Evolutionary conservation across 495 filamentous ascomycete genomes (phyloP), one percentile per base, ranked within the genome.

Genomic region (Penicillium coprophilum): DNA sequence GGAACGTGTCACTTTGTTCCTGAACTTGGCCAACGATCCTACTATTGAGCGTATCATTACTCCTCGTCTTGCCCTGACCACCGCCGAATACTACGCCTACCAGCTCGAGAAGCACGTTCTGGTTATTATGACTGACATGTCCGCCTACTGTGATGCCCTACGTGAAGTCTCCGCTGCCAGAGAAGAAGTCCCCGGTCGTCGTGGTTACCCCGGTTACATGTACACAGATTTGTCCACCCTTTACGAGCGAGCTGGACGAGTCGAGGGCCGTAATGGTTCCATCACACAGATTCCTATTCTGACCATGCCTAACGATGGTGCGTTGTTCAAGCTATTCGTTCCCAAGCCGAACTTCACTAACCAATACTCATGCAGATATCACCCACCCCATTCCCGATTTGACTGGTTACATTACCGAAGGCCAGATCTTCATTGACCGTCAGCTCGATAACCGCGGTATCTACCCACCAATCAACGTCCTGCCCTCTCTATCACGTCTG

Each of bases 151-250:
- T 72, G 95, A 99, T 73, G 95, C 95, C 60, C 86, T 99, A 58
- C 95, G 95, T 77, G 95, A 97, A 74, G 92, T 97, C 40, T 99
- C 95, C 15, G 92, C 95, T 44, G 95, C 95, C 39, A 84, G 95
- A 75, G 95, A 99, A 83, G 95, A 99, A 89, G 95, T 99, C 41
- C 95, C 95, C 55, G 95, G 95, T 81, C 93, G 95, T 74, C 92
- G 95, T 83, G 95, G 95, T 80, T 99, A 96, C 80, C 95, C 95
- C 48, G 95, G 95, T 91, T 99, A 99, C 82, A 99, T 99, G 95
- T 99, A 99, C 81, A 99, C 95, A 53, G 95, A 99, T 86, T 88
- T 99, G 84, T 96, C 95, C 46, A 99, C 95, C 64, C 94, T 99
- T 65, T 99, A 99, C 79, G 95, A 99, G 75, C 91, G 95, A 79